Conservation (phyloP, 495 filamentous ascomycete genomes). For the Umbilicaria muhlenbergii region DNA sequence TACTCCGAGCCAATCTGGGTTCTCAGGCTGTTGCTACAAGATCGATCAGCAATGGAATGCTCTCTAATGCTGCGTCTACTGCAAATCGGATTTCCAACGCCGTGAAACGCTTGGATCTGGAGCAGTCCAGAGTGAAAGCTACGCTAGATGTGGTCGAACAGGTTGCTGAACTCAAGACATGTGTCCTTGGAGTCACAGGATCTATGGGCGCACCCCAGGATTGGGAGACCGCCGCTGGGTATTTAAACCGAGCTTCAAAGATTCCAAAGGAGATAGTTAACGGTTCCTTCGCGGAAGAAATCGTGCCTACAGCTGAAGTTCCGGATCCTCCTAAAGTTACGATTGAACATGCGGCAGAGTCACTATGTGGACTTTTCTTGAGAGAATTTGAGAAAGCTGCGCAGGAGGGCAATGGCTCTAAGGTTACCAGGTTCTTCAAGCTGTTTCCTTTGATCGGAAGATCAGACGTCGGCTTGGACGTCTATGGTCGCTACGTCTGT, state of each 20-base stretch:
- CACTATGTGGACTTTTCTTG: conserved; percentile 74
- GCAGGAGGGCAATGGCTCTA: conserved; percentile 64
- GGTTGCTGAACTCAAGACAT: conserved; percentile 89
- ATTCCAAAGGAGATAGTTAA: conserved; percentile 66
- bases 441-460: conserved; percentile 89
- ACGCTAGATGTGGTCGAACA: conserved; percentile 90
- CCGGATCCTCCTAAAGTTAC: conserved; percentile 83
- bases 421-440: conserved; percentile 94
- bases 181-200: conserved; percentile 84
- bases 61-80: conserved; percentile 67
- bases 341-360: conserved; percentile 71
- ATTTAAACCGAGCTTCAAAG: conserved; percentile 64
- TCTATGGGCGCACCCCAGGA: conserved; percentile 97
- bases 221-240: conserved; percentile 91
- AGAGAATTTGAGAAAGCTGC: conserved; percentile 92
- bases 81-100: conserved; percentile 75
- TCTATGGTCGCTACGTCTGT: conserved; percentile 91
- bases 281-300: conserved; percentile 78
- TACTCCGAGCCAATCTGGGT: conserved; percentile 75
- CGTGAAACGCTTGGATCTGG: conserved; percentile 72
- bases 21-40: conserved; percentile 76
- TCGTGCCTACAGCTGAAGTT: conserved; percentile 90
- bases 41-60: conserved; percentile 72
- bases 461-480: conserved; percentile 77
- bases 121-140: conserved; percentile 77